Evolutionary conservation across 352 stramenopile species (phyloP).

Genomic region (Phytophthora tubulina): DNA sequence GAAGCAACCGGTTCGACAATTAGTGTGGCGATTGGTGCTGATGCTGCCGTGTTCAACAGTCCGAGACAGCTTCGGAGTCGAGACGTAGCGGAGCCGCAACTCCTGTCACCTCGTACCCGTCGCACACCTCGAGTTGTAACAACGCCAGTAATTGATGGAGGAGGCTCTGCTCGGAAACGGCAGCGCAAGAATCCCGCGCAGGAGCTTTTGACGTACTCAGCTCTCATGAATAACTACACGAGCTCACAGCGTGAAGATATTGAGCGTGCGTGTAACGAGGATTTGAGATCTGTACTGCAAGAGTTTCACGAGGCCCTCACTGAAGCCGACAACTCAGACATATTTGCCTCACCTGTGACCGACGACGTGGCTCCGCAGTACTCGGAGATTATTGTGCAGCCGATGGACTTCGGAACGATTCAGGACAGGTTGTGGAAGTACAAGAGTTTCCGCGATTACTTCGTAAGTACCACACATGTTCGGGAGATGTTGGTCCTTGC

Average conservation of each 20-base stretch:
- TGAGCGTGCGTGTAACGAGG: constrained; percentile 62
- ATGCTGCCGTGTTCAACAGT: constrained; percentile 18
- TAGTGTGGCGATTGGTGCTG: constrained; percentile 22
- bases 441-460: constrained; percentile 77
- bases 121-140: constrained; percentile 40
- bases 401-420: constrained; percentile 97
- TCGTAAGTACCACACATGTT: constrained; percentile 56
- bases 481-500: constrained; percentile 2
- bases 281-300: constrained; percentile 62
- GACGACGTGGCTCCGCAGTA: constrained; percentile 95
- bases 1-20: constrained; percentile 30
- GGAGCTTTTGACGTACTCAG: constrained; percentile 56
- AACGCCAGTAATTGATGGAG: constrained; percentile 8
- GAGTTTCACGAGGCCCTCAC: constrained; percentile 80
- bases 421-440: constrained; percentile 82
- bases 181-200: constrained; percentile 47
- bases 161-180: constrained; percentile 44
- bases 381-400: constrained; percentile 85
- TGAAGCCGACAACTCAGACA: constrained; percentile 75
- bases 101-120: constrained; percentile 35
- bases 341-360: constrained; percentile 92
- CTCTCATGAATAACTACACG: constrained; percentile 64
- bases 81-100: constrained; percentile 22
- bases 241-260: constrained; percentile 63
- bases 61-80: constrained; percentile 38